Evolutionary conservation across 805 yeast species (phyloP).

Genomic region (Danielozyma ontarioensis): DNA sequence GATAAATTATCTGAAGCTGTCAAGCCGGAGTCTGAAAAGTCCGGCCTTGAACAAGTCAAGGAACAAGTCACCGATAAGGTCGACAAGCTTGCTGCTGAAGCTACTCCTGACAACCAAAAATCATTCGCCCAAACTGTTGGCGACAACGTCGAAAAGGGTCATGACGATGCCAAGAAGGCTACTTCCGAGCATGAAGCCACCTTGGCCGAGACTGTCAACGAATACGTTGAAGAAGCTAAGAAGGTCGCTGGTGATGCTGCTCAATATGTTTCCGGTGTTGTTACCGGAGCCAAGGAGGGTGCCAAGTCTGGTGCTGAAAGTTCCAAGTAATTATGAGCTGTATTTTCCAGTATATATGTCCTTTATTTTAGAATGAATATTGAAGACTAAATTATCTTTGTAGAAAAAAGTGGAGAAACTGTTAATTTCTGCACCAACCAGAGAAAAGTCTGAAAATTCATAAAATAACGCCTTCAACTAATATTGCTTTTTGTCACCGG

Average conservation of each 20-base stretch:
- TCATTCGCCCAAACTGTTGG: conserved; percentile 63
- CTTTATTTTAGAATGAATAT: not conserved
- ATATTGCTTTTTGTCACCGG: no score
- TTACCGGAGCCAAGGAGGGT: conserved; percentile 56
- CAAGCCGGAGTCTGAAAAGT: conserved; percentile 69
- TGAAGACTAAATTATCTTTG: not conserved
- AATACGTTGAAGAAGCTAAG: conserved; percentile 53
- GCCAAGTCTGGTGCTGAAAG: conserved; percentile 32
- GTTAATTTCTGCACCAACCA: not conserved
- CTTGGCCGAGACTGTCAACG: conserved; percentile 37
- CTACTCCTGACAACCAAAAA: conserved; percentile 64
- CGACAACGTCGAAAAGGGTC: conserved; percentile 55
- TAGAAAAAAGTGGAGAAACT: not conserved
- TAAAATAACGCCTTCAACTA: no score
- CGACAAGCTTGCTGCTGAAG: conserved; percentile 56
- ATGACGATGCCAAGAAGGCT: conserved; percentile 44
- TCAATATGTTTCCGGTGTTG: conserved; percentile 46
- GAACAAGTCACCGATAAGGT: conserved; percentile 62
- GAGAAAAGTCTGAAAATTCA: not conserved
- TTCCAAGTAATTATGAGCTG: conserved; percentile 19
- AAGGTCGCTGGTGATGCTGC: conserved; percentile 52
- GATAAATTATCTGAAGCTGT: conserved; percentile 63
- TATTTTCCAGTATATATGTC: conserved; percentile 1
- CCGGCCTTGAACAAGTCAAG: conserved; percentile 60
- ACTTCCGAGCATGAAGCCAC: conserved; percentile 18